These are phyloP conservation scores for Phytophthora cryptogea DNA, from an alignment of 352 stramenopile species.

Conservation along the genomic window DNA sequence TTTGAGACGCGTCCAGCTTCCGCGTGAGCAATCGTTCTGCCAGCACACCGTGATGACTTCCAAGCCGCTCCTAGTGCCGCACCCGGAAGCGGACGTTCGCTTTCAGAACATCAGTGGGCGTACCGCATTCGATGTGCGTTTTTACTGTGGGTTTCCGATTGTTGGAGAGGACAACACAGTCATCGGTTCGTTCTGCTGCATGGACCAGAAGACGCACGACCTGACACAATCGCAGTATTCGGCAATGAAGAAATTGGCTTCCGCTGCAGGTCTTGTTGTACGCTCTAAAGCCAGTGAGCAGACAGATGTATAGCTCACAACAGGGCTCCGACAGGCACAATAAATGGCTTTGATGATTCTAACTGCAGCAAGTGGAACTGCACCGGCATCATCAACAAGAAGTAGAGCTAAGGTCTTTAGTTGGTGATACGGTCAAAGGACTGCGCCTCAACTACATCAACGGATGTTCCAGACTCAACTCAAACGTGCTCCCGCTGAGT, in stretches of 20 bases:
- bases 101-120: constrained; percentile 52
- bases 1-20: constrained; percentile 33
- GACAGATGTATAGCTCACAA: background rate
- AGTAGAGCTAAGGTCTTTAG: background rate
- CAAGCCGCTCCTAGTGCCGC: constrained; percentile 59
- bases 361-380: constrained; percentile 4
- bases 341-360: background rate
- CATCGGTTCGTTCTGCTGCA: constrained; percentile 65
- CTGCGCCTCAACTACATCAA: background rate
- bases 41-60: constrained; percentile 63
- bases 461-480: background rate
- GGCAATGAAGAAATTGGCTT: constrained; percentile 48
- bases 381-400: background rate
- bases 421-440: too few relatives aligned
- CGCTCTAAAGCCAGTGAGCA: constrained; percentile 10
- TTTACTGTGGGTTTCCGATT: constrained; percentile 77
- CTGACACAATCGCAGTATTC: constrained; percentile 63
- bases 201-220: constrained; percentile 48
- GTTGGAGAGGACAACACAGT: constrained; percentile 45
- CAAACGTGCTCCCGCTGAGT: background rate
- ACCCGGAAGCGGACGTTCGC: constrained; percentile 62
- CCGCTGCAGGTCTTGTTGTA: constrained; percentile 51
- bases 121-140: constrained; percentile 41
- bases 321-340: background rate
- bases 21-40: constrained; percentile 62